phyloP scores from a whole-genome alignment of 176 grass and related monocot species.

The Musa itinerans region DNA sequence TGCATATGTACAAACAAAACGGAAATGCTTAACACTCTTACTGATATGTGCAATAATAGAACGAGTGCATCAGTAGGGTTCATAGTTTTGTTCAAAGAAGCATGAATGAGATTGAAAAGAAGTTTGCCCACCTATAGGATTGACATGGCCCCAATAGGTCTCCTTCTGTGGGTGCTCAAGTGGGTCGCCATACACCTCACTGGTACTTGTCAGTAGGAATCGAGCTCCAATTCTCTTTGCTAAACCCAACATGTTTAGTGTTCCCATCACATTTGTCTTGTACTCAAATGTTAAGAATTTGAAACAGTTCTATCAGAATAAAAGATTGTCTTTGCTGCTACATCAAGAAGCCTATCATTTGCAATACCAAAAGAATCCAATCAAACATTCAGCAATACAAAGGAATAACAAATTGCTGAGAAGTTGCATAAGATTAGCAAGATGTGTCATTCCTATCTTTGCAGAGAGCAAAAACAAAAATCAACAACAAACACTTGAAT shows the following conservation, averaged over 20 bases:
- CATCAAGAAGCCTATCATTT: not conserved
- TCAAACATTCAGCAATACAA: not conserved
- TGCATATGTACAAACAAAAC: not conserved
- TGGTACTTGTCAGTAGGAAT: slow-evolving; percentile 87
- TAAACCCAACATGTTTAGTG: slow-evolving; percentile 91
- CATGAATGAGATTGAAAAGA: slow-evolving; percentile 14
- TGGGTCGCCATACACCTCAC: slow-evolving; percentile 94
- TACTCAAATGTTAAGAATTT: slow-evolving; percentile 45
- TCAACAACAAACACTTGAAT: not conserved
- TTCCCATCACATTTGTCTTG: slow-evolving; percentile 99
- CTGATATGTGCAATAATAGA: not conserved
- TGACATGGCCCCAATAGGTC: slow-evolving; percentile 97
- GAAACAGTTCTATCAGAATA: not conserved
- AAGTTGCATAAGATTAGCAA: not conserved
- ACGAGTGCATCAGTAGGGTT: not conserved
- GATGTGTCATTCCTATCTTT: not conserved
- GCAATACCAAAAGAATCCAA: not conserved
- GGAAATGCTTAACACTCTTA: too few relatives aligned
- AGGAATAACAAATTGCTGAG: not conserved
- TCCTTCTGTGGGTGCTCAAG: slow-evolving; percentile 97
- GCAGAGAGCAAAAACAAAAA: not conserved
- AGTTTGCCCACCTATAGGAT: slow-evolving; percentile 64
- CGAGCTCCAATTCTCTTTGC: slow-evolving; percentile 87
- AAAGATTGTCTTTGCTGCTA: not conserved
- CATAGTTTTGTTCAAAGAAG: not conserved